A percentile compares a stretch with the other conserved stretches of the same genome.
Evolutionary conservation across 1,139 yeast species (phyloP).

Genomic region (Saccharomyces hybrid): DNA sequence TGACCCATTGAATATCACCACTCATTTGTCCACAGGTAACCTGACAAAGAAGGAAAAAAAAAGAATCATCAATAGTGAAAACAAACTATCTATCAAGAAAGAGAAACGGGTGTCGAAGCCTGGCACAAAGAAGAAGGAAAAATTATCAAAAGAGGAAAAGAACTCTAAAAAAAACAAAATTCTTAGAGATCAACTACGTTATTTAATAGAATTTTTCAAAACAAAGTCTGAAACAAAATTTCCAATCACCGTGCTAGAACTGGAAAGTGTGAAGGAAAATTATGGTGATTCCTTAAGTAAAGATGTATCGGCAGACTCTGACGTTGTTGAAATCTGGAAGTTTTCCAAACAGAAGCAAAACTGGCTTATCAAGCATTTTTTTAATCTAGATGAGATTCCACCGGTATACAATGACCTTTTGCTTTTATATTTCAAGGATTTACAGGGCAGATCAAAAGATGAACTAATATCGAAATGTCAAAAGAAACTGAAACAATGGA

Average conservation of each 20-base stretch:
- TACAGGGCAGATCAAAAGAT: constrained; percentile 62
- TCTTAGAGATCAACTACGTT: constrained; percentile 65
- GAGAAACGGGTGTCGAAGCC: constrained; percentile 38
- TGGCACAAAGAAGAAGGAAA: constrained; percentile 52
- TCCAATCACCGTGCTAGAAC: constrained; percentile 16
- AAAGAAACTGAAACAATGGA: constrained; percentile 28
- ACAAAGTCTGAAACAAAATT: constrained; percentile 40
- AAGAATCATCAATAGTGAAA: constrained; percentile 37
- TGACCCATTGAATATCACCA: constrained; percentile 35
- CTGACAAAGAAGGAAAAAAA: constrained; percentile 44
- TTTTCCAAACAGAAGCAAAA: constrained; percentile 91
- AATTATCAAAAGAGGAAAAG: constrained; percentile 68
- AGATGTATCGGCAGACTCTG: not conserved
- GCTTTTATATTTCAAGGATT: constrained; percentile 51
- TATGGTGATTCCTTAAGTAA: constrained; percentile 10
- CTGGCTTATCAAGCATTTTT: constrained; percentile 74
- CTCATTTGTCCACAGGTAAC: constrained; percentile 42
- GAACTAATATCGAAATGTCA: constrained; percentile 46
- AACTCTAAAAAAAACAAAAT: constrained; percentile 24
- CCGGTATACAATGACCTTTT: constrained; percentile 40
- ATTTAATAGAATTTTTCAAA: constrained; percentile 56
- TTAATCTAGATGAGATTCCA: constrained; percentile 49
- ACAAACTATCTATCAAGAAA: constrained; percentile 19
- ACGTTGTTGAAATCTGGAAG: constrained; percentile 52
- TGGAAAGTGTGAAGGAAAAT: constrained; percentile 22